These are phyloP conservation scores for Stygiomarasmius scandens DNA, from an alignment of 1,284 basidiomycete species.

Conservation along the genomic window DNA sequence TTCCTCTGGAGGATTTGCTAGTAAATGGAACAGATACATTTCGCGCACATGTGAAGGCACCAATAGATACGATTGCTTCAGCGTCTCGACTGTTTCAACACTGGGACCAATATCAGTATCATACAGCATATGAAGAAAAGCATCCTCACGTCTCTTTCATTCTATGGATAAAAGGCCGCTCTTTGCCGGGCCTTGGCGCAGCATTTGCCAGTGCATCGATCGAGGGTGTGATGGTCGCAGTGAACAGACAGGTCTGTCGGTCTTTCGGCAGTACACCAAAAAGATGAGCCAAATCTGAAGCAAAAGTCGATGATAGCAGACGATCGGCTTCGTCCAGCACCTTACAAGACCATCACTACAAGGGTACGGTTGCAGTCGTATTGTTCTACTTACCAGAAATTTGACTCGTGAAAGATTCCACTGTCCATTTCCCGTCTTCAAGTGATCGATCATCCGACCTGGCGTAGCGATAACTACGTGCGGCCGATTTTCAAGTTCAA, in stretches of 20 bases:
- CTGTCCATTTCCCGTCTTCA: conserved; percentile 78
- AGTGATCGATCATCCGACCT: conserved; percentile 91
- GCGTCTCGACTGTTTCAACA: conserved; percentile 81
- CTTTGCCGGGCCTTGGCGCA: conserved; percentile 80
- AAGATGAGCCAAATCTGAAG: conserved; percentile 81
- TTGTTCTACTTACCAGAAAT: conserved; percentile 67
- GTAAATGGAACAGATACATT: conserved; percentile 87
- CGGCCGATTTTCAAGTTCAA: conserved; percentile 84
- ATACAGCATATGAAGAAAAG: background rate
- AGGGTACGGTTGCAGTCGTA: background rate
- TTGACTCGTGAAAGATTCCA: conserved; percentile 87
- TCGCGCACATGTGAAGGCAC: conserved; percentile 96
- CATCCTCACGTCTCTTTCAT: conserved; percentile 73
- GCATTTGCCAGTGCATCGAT: conserved; percentile 83
- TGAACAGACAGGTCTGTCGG: conserved; percentile 95
- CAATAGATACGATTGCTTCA: conserved; percentile 91
- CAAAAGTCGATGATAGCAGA: conserved; percentile 88
- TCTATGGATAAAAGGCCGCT: conserved; percentile 86
- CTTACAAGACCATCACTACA: conserved; percentile 38
- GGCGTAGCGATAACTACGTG: conserved; percentile 97
- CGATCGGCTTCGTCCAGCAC: conserved; percentile 97
- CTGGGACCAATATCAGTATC: conserved; percentile 40
- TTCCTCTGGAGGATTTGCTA: conserved; percentile 86
- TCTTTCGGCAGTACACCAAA: conserved; percentile 82
- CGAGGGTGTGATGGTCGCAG: conserved; percentile 89